Evolutionary conservation across 306 rosid genomes (phyloP).

Genomic region (Benincasa hispida): DNA sequence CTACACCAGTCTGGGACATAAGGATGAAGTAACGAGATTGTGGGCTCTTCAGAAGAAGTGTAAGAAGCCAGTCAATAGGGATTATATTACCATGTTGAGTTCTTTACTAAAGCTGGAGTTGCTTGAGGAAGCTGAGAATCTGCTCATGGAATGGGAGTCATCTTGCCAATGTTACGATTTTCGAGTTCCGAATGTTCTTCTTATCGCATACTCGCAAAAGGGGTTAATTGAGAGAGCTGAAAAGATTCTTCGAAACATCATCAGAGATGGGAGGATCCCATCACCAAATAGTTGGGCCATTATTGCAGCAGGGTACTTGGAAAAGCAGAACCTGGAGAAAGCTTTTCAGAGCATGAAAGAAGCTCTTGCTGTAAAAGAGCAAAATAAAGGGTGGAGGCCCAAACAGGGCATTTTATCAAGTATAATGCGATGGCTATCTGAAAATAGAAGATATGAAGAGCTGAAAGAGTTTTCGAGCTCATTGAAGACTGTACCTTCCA

Average conservation of each 20-base stretch:
- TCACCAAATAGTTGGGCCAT: slow-evolving; percentile 66
- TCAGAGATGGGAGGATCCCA: slow-evolving; percentile 42
- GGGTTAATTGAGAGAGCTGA: slow-evolving; percentile 44
- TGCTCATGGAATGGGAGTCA: slow-evolving; percentile 53
- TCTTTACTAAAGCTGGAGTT: slow-evolving; percentile 51
- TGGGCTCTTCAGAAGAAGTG: slow-evolving; percentile 49
- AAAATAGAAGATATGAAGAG: slow-evolving; percentile 23
- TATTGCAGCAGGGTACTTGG: slow-evolving; percentile 43
- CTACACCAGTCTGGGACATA: slow-evolving; percentile 37
- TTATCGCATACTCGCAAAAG: slow-evolving; percentile 28
- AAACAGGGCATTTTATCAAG: slow-evolving; percentile 27
- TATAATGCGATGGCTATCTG: slow-evolving; percentile 32
- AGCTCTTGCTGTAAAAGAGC: slow-evolving; percentile 27
- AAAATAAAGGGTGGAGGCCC: slow-evolving; percentile 55
- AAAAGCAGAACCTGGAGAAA: slow-evolving; percentile 48
- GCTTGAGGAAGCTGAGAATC: slow-evolving; percentile 31
- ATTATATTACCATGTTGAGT: slow-evolving; percentile 52
- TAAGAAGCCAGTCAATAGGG: slow-evolving; percentile 49
- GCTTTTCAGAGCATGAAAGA: slow-evolving; percentile 46
- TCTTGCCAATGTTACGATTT: slow-evolving; percentile 43
- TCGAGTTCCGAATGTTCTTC: slow-evolving; percentile 44
- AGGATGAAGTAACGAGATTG: slow-evolving; percentile 35
- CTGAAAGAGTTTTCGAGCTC: slow-evolving; percentile 39
- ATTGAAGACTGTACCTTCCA: slow-evolving; percentile 31
- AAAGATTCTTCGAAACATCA: slow-evolving; percentile 20